A percentile compares a stretch with the other conserved stretches of the same genome.
Evolutionary conservation across 495 filamentous ascomycete species (phyloP).

Genomic region (Penicillium paradoxum): DNA sequence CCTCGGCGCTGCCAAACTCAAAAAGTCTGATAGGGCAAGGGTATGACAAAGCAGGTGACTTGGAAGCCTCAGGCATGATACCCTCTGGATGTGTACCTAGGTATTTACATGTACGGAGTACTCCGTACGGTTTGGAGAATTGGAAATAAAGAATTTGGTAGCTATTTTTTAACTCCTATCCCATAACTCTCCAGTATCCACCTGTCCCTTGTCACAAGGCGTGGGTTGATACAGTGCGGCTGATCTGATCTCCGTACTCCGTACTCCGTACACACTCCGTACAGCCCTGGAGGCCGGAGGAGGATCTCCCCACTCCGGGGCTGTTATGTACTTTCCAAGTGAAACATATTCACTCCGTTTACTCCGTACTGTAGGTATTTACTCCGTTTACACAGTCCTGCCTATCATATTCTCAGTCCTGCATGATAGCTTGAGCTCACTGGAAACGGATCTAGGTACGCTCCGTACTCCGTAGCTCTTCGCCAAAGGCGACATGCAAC

Average conservation of each 20-base stretch:
- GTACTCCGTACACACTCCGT: not conserved
- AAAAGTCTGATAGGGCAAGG: slow-evolving; percentile 19
- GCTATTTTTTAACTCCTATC: not conserved
- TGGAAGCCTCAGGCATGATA: slow-evolving; percentile 10
- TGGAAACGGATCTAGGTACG: too few species aligned
- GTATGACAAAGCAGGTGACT: slow-evolving; percentile 12
- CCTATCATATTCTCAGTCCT: too few species aligned
- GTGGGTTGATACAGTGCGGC: not conserved
- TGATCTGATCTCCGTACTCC: not conserved
- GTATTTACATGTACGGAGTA: too few species aligned
- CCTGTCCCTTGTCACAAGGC: not conserved
- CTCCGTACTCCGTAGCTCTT: too few species aligned
- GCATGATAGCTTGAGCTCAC: too few species aligned
- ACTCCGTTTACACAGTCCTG: not conserved
- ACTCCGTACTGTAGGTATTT: too few species aligned
- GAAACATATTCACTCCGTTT: too few species aligned
- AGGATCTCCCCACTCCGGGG: slow-evolving; percentile 4
- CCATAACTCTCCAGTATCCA: not conserved
- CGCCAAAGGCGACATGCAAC: too few species aligned
- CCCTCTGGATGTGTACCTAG: too few species aligned
- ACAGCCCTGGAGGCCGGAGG: not conserved
- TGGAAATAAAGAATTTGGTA: not conserved
- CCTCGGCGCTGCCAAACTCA: slow-evolving; percentile 18
- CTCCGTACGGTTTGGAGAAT: too few species aligned
- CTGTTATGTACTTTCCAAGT: not conserved